phyloP scores from a whole-genome alignment of 2,329 filamentous ascomycete genomes.

The Trichoderma endophyticum region DNA sequence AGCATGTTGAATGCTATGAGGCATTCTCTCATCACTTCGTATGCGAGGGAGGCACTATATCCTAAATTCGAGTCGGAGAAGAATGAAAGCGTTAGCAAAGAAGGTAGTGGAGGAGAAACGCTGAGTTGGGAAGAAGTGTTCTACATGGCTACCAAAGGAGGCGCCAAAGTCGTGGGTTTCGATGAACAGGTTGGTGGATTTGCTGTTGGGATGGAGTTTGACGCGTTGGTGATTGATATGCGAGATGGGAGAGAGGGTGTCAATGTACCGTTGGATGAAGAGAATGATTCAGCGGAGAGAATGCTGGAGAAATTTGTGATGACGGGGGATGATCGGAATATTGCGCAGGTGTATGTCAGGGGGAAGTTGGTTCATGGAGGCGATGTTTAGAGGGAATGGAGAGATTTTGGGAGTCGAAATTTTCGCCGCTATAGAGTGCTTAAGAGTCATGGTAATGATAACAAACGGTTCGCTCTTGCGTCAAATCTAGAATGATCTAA shows the following conservation, averaged over 20 bases:
- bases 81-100: too few relatives aligned
- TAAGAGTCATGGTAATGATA: neutral
- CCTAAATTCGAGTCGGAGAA: neutral
- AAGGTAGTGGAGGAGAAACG: neutral
- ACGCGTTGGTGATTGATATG: conserved; percentile 52
- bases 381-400: neutral
- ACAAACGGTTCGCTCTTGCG: neutral
- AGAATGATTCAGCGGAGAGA: conserved; percentile 42
- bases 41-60: conserved; percentile 43
- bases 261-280: conserved; percentile 54
- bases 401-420: neutral
- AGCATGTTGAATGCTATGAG: conserved; percentile 58
- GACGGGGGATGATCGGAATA: conserved; percentile 64
- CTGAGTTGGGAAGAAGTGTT: conserved; percentile 52
- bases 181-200: conserved; percentile 55
- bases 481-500: neutral
- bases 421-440: neutral
- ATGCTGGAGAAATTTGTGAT: conserved; percentile 64
- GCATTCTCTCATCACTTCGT: conserved; percentile 55
- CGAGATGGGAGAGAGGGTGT: conserved; percentile 33
- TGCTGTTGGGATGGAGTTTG: conserved; percentile 58
- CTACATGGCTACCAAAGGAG: conserved; percentile 59
- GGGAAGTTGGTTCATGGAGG: conserved; percentile 36
- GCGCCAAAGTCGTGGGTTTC: conserved; percentile 56
- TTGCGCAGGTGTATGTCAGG: conserved; percentile 51